phyloP scores from a whole-genome alignment of 2,329 filamentous ascomycete genomes.

The Microcyclospora tardicrescens region DNA sequence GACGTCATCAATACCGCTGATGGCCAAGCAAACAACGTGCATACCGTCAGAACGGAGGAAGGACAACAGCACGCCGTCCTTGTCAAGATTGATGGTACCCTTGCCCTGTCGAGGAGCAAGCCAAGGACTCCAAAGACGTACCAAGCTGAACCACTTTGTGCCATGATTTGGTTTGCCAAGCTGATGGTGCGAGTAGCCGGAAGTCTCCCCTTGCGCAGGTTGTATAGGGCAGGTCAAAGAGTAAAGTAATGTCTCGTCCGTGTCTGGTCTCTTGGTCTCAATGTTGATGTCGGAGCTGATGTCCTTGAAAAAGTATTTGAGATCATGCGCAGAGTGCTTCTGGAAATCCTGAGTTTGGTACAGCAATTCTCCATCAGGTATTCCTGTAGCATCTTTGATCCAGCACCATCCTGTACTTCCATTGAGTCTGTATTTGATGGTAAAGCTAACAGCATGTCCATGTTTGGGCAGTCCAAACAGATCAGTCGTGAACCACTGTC shows the following conservation, averaged over 20 bases:
- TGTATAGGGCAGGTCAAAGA: conserved; percentile 45
- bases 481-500: conserved; percentile 43
- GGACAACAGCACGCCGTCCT: conserved; percentile 64
- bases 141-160: conserved; percentile 67
- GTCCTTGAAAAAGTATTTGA: conserved; percentile 45
- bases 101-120: conserved; percentile 76
- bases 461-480: conserved; percentile 35
- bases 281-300: conserved; percentile 46
- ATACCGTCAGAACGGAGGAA: conserved; percentile 62
- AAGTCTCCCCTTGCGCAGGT: conserved; percentile 43
- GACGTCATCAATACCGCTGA: conserved; percentile 62
- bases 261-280: conserved; percentile 47
- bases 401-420: conserved; percentile 51
- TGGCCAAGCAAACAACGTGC: conserved; percentile 63
- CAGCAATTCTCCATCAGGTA: conserved; percentile 51
- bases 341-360: conserved; percentile 29
- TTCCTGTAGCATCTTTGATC: conserved; percentile 51
- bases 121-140: conserved; percentile 73
- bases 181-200: conserved; percentile 42
- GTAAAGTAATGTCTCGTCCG: conserved; percentile 58
- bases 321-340: conserved; percentile 24
- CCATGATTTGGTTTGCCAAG: conserved; percentile 53
- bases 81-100: conserved; percentile 51
- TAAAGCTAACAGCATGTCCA: conserved; percentile 46
- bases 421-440: conserved; percentile 52